A percentile compares a stretch with the other conserved stretches of the same genome.
Evolutionary conservation across 106 monocot genomes (phyloP).

Genomic region (Dendrobium nobile): DNA sequence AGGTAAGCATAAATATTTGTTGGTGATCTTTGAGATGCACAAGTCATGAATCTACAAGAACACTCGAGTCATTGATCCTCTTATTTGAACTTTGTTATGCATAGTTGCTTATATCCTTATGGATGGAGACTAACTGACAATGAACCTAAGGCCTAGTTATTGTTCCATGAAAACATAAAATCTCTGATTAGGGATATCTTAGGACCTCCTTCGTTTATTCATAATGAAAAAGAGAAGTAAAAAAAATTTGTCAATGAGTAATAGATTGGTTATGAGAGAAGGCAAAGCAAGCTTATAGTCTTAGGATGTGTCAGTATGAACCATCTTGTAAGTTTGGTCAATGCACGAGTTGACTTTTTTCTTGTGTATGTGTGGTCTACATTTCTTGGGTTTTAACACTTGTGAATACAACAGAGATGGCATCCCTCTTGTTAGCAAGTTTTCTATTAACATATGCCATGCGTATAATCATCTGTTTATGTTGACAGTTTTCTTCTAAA

Average conservation of each 20-base stretch:
- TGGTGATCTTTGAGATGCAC: background rate
- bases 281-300: background rate
- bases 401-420: background rate
- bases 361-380: background rate
- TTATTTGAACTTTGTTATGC: background rate
- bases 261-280: background rate
- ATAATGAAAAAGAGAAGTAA: background rate
- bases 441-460: background rate
- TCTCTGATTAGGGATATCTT: background rate
- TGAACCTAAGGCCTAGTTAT: background rate
- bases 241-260: background rate
- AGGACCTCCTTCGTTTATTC: background rate
- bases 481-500: background rate
- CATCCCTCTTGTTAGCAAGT: background rate
- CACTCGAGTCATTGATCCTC: background rate
- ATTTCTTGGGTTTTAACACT: background rate
- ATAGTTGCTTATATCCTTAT: background rate
- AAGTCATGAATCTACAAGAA: background rate
- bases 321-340: background rate
- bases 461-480: background rate
- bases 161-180: no score
- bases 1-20: conserved; percentile 36
- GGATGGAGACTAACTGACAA: background rate
- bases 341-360: no score
- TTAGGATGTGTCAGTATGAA: background rate